Base-by-base conservation (phyloP, 208 protist species). In the Naegleria lovaniensis region DNA sequence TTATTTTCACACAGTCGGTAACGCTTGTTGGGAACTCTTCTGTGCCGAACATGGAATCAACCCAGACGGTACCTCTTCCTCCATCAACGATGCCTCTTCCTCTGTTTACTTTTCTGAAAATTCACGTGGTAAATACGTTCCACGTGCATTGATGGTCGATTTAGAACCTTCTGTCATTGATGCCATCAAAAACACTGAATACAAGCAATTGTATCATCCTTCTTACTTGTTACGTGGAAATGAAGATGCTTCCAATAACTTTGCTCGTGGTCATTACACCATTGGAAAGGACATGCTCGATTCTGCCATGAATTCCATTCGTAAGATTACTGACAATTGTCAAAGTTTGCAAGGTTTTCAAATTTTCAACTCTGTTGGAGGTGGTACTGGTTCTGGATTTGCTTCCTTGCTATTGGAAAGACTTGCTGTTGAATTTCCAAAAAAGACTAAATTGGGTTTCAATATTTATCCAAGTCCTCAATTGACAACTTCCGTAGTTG, bases 161-260 rank as follows among this genome's bases (percentile, higher is more conserved):
- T 94, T 99, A 48, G 98, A 99, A 94, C 98, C 99, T 40, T 98
- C 97, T 75, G 97, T 98, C 40, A 95, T 99, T 90, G 98, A 99
- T 92, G 97, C 98, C 94, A 95, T 99, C n/a, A 95, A 97, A 92
- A 98, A 94, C 85, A 97, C 97, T 92, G 96, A 95, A 79, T 99
- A 99, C 96, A 92, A 95, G 86, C 91, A 98, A 92, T 95, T 99
- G 85, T 99, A 98, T 96, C 98, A 99, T 96, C 98, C 98, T 48
- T 97, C 99, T 92, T 96, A 99, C 93, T 92, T 99, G 83, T 98
- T 99, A 93, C 95, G 95, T 86, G 98, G 97, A 92, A 98, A 98
- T 95, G 98, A 99, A 94, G 98, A 99, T 92, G 97, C 98, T 79
- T 98, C 97, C 92, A 99, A 99, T 96, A 99, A 99, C 96, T 99